Evolutionary conservation across 2,329 filamentous ascomycete genomes (phyloP), one percentile per base, ranked within the genome.

Genomic region (Colletotrichum godetiae): DNA sequence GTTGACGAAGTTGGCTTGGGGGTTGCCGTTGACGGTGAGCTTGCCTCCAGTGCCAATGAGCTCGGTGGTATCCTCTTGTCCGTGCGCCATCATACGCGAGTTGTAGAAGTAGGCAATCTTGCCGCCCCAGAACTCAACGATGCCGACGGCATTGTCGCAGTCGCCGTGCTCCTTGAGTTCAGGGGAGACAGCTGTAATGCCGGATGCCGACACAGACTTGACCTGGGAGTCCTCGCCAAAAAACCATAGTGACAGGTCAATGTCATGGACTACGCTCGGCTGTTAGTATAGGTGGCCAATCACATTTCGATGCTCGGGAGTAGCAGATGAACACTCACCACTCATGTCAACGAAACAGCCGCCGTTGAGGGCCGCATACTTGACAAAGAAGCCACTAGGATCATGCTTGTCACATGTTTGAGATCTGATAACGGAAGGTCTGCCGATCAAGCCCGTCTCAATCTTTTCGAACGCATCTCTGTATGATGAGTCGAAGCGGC

Each of bases 391-490:
- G 53, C 91, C 91, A 0, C 86, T 86, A 0, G 90, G 88, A 72
- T 92, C 90, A 68, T 89, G 86, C 79, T 90, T 92, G 81, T 93
- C 91, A 80, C 90, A 92, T 0, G 91, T 93, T 80, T 93, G 91
- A 46, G 87, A 90, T 75, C 91, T 89, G 76, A 93, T 85, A 57
- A 93, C 84, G 8, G 87, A 86, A 1, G 90, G 88, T 0, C 86
- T 84, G 4, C 92, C 92, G 73, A 93, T 92, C 33, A 84, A 76
- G 10, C 91, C 91, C 0, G 80, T 76, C 29, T 85, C 79, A 76
- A 89, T 86, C 75, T 89, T 87, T 29, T 82, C 77, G 77, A 84
- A 86, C 8, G 91, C 92, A 59, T 91, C 86, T 62, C 90, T 86
- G 83, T 93, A 93, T 53, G 89, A 91, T 37, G 86, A 83, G 76